phyloP scores from a whole-genome alignment of 169 alveolate genomes.

The Babesia bigemina region DNA sequence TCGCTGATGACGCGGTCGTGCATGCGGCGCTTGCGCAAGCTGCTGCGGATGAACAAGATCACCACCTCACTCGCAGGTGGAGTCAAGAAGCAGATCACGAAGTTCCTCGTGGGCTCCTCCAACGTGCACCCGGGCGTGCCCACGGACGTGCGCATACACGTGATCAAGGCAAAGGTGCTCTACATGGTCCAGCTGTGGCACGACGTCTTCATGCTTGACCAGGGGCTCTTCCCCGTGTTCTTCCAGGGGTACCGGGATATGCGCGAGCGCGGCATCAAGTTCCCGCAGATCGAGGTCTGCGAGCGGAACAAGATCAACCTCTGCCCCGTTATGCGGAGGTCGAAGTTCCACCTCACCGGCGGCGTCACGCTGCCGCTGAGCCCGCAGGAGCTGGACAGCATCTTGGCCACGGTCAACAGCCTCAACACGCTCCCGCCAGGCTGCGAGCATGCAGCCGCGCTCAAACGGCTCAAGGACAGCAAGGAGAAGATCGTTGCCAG shows the following conservation, averaged over 20 bases:
- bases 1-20: slow-evolving; percentile 71
- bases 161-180: slow-evolving; percentile 72
- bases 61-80: slow-evolving; percentile 72
- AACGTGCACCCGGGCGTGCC: slow-evolving; percentile 80
- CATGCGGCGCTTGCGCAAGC: slow-evolving; percentile 70
- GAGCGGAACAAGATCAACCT: slow-evolving; percentile 28
- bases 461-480: slow-evolving; percentile 8
- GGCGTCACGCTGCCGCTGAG: slow-evolving; percentile 26
- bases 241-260: slow-evolving; percentile 72
- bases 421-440: slow-evolving; percentile 13
- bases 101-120: slow-evolving; percentile 68
- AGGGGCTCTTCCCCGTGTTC: slow-evolving; percentile 65
- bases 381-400: slow-evolving; percentile 41
- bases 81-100: slow-evolving; percentile 74
- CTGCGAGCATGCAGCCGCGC: slow-evolving; percentile 21
- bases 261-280: slow-evolving; percentile 72
- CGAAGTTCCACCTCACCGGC: not conserved
- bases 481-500: slow-evolving; percentile 33
- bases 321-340: not conserved
- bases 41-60: slow-evolving; percentile 69
- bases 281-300: slow-evolving; percentile 39
- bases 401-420: slow-evolving; percentile 34
- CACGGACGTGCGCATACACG: slow-evolving; percentile 78
- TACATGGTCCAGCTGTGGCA: slow-evolving; percentile 76
- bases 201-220: slow-evolving; percentile 74